phyloP scores from a whole-genome alignment of 768 basidiomycete species.

The Trametes coccinea region DNA sequence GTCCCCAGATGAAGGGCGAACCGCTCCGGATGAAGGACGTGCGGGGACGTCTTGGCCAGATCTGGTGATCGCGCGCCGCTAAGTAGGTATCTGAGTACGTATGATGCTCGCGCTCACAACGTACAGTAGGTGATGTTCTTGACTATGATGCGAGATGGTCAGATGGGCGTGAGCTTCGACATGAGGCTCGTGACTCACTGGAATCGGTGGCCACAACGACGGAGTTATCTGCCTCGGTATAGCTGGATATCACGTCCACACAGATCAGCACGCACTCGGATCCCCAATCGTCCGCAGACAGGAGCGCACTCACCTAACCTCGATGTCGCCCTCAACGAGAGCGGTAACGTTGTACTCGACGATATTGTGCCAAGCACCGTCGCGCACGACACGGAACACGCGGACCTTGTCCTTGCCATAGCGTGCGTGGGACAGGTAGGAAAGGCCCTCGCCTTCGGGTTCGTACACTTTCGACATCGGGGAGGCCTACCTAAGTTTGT shows the following conservation, averaged over 20 bases:
- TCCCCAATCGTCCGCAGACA: not conserved
- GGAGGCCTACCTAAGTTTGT: no score
- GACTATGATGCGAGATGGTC: constrained; percentile 26
- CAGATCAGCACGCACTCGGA: not conserved
- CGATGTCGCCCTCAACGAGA: constrained; percentile 82
- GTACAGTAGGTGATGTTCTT: constrained; percentile 43
- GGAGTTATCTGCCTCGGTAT: constrained; percentile 86
- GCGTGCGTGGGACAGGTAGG: constrained; percentile 50
- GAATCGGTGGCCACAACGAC: constrained; percentile 92
- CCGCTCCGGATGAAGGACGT: constrained; percentile 78
- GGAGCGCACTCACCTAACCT: constrained; percentile 52
- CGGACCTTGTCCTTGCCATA: constrained; percentile 92
- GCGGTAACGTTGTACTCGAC: constrained; percentile 84
- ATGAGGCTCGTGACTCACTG: constrained; percentile 46
- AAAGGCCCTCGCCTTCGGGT: constrained; percentile 16
- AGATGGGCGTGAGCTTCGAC: not conserved
- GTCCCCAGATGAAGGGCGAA: constrained; percentile 88
- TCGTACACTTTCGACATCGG: constrained; percentile 11
- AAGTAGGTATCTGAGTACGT: not conserved
- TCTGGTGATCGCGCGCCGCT: constrained; percentile 41
- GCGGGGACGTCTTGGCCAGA: constrained; percentile 85
- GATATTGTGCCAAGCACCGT: constrained; percentile 63
- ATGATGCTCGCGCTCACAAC: not conserved
- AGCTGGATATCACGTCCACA: constrained; percentile 45
- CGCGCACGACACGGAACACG: constrained; percentile 81